A percentile compares a stretch with the other conserved stretches of the same genome.
phyloP scores from a whole-genome alignment of 2,329 filamentous ascomycete genomes.

The Pestalotiopsis sp. region DNA sequence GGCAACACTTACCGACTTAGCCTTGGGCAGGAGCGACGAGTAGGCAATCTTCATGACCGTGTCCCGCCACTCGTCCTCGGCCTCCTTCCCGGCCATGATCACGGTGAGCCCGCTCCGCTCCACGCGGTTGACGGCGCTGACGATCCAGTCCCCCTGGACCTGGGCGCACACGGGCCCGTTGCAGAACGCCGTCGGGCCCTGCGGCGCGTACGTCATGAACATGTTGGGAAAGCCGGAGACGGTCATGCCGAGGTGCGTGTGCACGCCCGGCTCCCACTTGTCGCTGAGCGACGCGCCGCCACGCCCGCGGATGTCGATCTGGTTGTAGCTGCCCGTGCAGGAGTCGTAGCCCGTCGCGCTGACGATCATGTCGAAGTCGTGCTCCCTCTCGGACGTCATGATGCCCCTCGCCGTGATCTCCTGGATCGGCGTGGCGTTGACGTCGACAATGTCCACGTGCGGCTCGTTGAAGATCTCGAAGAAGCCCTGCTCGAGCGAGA shows the following conservation, averaged over 20 bases:
- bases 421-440: constrained; percentile 21
- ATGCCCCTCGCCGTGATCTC: constrained; percentile 22
- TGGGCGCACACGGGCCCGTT: constrained; percentile 43
- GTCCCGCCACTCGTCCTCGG: constrained; percentile 34
- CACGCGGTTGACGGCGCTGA: constrained; percentile 31
- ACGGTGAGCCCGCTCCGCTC: constrained; percentile 27
- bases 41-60: constrained; percentile 29
- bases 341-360: constrained; percentile 44
- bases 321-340: constrained; percentile 38
- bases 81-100: constrained; percentile 30
- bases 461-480: constrained; percentile 33
- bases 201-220: constrained; percentile 44
- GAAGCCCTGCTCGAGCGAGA: constrained; percentile 25
- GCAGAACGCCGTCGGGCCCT: constrained; percentile 37
- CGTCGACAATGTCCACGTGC: constrained; percentile 33
- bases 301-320: constrained; percentile 38
- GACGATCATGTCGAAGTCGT: constrained; percentile 31
- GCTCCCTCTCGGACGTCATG: constrained; percentile 19
- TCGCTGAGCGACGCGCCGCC: constrained; percentile 32
- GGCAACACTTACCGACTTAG: constrained; percentile 28
- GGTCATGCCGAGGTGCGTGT: constrained; percentile 42
- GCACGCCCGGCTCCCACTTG: constrained; percentile 31
- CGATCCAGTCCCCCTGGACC: constrained; percentile 41
- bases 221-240: constrained; percentile 46
- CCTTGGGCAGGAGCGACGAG: constrained; percentile 30